A percentile compares a stretch with the other conserved stretches of the same genome.
These are phyloP conservation scores for Babesia ovis DNA, from an alignment of 169 alveolate species.

Conservation along the genomic window DNA sequence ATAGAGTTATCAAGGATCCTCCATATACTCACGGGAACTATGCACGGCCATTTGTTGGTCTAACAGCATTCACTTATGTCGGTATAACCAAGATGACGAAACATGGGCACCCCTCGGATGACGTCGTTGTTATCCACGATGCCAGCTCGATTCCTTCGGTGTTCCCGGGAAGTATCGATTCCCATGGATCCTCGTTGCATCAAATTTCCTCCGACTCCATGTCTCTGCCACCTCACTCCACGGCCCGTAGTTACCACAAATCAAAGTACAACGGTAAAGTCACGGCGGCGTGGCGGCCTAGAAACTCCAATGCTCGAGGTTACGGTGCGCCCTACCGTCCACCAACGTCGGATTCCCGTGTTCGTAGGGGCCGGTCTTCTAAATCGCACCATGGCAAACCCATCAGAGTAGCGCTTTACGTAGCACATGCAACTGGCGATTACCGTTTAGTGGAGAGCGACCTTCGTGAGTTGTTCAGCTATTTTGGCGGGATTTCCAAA, in stretches of 20 bases:
- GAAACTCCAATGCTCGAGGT: background rate
- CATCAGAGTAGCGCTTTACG: constrained; percentile 38
- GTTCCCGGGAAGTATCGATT: background rate
- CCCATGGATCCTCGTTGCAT: background rate
- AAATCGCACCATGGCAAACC: background rate
- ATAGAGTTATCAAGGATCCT: constrained; percentile 1
- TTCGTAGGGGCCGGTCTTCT: background rate
- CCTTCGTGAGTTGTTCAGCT: constrained; percentile 52
- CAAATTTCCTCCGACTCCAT: background rate
- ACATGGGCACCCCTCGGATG: constrained; percentile 5
- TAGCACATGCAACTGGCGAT: constrained; percentile 25
- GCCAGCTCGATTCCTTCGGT: background rate
- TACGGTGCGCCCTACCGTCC: background rate
- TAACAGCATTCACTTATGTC: background rate
- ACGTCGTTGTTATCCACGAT: background rate
- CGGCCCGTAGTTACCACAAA: background rate
- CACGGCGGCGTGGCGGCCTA: background rate
- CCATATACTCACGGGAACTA: background rate
- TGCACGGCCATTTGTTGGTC: background rate
- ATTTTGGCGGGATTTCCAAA: constrained; percentile 40
- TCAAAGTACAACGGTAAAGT: background rate
- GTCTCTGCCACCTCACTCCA: background rate
- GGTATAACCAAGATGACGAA: constrained; percentile 15
- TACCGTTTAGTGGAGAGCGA: constrained; percentile 49
- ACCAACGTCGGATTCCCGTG: background rate